Evolutionary conservation across 1,284 basidiomycete genomes (phyloP), one percentile per base, ranked within the genome.

Genomic region (Bjerkandera adusta): DNA sequence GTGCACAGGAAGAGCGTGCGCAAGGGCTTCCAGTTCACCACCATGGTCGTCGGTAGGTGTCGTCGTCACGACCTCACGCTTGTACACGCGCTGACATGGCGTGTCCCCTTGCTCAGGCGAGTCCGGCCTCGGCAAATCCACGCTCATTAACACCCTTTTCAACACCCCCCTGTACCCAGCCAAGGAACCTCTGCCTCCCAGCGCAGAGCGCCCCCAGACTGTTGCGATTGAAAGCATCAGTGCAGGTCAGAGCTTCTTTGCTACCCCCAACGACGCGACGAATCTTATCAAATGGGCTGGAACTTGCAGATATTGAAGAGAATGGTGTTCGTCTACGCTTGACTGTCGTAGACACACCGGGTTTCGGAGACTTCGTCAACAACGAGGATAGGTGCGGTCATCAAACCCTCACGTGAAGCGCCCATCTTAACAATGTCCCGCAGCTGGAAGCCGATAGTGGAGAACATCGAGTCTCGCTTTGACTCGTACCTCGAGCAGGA

Each of bases 341-440:
- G 50, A 97, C 92, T n/a, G 95, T 98, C 53, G 94, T 98, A 53
- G 94, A 97, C 68, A 97, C 93, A 32, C 93, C 93, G 45, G 93
- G 94, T 24, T 97, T 96, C 60, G 94, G 94, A 49, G 94, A 97
- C 69, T 97, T 94, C 68, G 92, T 97, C 65, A 97, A 97, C 78
- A 98, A 97, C 68, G 91, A 95, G 57, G 92, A 96, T 60, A 92
- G 92, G 91, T 92, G 60, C 53, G 66, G 63, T 18, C 13, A 20
- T 32, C 13, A n/a, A n/a, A 8, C 32, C 29, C 24, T 13, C 29
- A 5, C 32, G 29, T 20, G 41, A 11, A 15, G 10, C 21, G 36
- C 27, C 34, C 51, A 34, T 38, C 38, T 36, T 21, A 36, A 40
- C 34, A 6, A 13, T 7, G 33, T 12, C 39, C 32, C 41, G 12